Percentiles rank a stretch among this genome's conserved stretches.
These are phyloP conservation scores for Hymenotorrendiella dingleyae DNA, from an alignment of 2,329 filamentous ascomycete species.

Conservation along the genomic window DNA sequence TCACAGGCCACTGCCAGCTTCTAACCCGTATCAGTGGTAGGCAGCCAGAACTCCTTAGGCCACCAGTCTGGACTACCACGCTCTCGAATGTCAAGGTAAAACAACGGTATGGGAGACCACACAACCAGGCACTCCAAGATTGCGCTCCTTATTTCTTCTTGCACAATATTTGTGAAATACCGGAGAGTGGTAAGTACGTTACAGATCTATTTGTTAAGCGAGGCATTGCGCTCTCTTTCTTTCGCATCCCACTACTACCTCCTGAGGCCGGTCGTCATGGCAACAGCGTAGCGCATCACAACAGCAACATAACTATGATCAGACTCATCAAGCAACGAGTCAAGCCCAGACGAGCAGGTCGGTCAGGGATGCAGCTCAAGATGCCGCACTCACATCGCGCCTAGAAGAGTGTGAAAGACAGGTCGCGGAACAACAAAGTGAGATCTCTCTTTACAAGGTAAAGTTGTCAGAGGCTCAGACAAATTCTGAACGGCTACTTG, in stretches of 20 bases:
- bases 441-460: slow-evolving; percentile 9
- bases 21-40: slow-evolving; percentile 8
- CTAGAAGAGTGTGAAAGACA: slow-evolving; percentile 13
- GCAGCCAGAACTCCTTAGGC: slow-evolving; percentile 7
- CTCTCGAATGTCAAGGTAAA: slow-evolving; percentile 9
- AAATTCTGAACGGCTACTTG: slow-evolving; percentile 8
- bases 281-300: slow-evolving; percentile 4
- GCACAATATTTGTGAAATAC: slow-evolving; percentile 10
- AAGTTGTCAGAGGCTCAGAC: slow-evolving; percentile 6
- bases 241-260: slow-evolving; percentile 9
- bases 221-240: slow-evolving; percentile 7
- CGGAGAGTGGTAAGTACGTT: slow-evolving; percentile 10
- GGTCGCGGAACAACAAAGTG: slow-evolving; percentile 7
- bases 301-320: slow-evolving; percentile 7
- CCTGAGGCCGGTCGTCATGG: slow-evolving; percentile 5
- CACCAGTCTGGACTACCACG: slow-evolving; percentile 4
- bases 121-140: slow-evolving; percentile 7
- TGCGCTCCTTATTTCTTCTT: slow-evolving; percentile 11
- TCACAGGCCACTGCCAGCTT: slow-evolving; percentile 8
- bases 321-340: slow-evolving; percentile 9
- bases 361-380: slow-evolving; percentile 11
- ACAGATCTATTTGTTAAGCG: slow-evolving; percentile 11
- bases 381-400: slow-evolving; percentile 7
- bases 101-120: slow-evolving; percentile 4
- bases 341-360: slow-evolving; percentile 8